Evolutionary conservation across 2,329 filamentous ascomycete genomes (phyloP).

Genomic region (Diaporthe sp.): DNA sequence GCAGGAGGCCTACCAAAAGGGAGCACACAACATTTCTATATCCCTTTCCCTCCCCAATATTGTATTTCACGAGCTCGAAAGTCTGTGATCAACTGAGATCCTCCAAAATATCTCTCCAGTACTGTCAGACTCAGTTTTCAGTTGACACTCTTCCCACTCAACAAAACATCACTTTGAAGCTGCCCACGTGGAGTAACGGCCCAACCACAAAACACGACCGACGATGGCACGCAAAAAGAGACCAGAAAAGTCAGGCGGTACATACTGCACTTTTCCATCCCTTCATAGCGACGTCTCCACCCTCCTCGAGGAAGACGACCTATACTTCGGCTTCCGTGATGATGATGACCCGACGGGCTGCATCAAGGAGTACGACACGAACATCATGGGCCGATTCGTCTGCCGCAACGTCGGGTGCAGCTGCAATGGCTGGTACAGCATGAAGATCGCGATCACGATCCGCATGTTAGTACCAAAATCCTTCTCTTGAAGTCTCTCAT

Average conservation of each 20-base stretch:
- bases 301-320: slow-evolving; percentile 23
- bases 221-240: not conserved
- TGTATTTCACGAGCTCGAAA: not conserved
- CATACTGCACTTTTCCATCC: not conserved
- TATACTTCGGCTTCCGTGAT: slow-evolving; percentile 18
- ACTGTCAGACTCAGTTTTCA: not conserved
- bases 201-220: not conserved
- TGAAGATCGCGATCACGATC: slow-evolving; percentile 41
- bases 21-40: not conserved
- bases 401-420: slow-evolving; percentile 39
- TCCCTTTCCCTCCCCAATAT: not conserved
- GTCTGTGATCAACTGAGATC: not conserved
- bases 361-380: slow-evolving; percentile 37
- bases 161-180: not conserved
- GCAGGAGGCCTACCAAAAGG: slow-evolving; percentile 20
- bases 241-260: not conserved
- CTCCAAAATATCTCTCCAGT: not conserved
- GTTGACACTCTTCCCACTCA: no score
- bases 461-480: slow-evolving; percentile 27
- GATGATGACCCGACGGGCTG: not conserved
- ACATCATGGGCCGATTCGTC: slow-evolving; percentile 43
- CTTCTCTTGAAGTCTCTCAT: not conserved
- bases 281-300: not conserved
- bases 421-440: slow-evolving; percentile 41
- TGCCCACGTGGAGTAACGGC: not conserved